Base-by-base conservation (phyloP, 257 asterid genomes). In the Primulina eburnea region DNA sequence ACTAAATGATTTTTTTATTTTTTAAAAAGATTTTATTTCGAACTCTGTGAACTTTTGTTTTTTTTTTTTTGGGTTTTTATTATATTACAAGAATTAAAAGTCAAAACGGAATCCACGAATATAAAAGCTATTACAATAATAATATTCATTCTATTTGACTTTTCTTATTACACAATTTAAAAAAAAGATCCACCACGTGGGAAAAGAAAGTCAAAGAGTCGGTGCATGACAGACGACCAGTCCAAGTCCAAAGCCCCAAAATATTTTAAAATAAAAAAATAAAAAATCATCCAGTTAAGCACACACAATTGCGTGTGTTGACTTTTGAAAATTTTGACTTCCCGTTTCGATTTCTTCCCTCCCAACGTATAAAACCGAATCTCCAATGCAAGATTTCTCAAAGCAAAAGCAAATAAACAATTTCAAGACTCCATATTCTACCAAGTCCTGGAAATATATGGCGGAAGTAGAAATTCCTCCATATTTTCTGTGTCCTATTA, bases 401-500 rank as follows among this genome's bases (percentile, higher is more conserved):
- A 50, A 50, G 16, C 20, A 50, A 16, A 50, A 17, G 57, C 20
- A 50, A 50, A 50, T 16, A 7, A 5, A 50, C 20, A 1, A 12
- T 47, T 16, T 4, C 55, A 16, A 50, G 20, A 50, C 14, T 17
- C 21, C 57, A 16, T 50, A 14, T 50, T 17, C 21, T 16, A 18
- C 50, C 2, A 7, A 35, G 43, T 38, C 50, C 43, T 2, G 30
- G 18, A 1, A n/a, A 60, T 14, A 17, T 55, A 78, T 78, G 84
- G 81, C 64, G 16, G 81, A 75, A 32, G 33, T 84, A 40, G 84
- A 84, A 60, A 80, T 84, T 38, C 89, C 89, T 1, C 68, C 89
- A 2, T 84, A 72, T 66, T 84, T 81, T 33, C 70, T 81, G 6
- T 84, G 89, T 37, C 86, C 86, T 4, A 84, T 84, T 64, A 75